A percentile compares a stretch with the other conserved stretches of the same genome.
Evolutionary conservation across 2,329 filamentous ascomycete species (phyloP).

Genomic region (Colletotrichum liriopes): DNA sequence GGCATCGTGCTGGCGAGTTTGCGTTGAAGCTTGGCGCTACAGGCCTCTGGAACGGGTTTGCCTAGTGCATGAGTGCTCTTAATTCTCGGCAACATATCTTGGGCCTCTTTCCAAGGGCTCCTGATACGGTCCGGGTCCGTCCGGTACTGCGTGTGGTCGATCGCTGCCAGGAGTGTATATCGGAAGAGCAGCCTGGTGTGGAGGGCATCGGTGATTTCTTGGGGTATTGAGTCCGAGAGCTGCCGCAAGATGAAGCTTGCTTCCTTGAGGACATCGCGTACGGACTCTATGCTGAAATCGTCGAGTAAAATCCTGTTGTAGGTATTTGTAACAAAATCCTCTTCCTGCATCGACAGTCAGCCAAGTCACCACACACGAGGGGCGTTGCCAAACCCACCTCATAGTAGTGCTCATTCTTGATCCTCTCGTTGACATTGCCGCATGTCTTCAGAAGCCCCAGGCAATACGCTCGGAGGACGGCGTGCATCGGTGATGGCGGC

Average conservation of each 20-base stretch:
- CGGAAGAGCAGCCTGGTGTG: slow-evolving; percentile 77
- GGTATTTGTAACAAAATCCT: slow-evolving; percentile 95
- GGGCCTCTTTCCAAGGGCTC: slow-evolving; percentile 67
- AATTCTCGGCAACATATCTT: slow-evolving; percentile 68
- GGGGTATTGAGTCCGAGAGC: slow-evolving; percentile 55
- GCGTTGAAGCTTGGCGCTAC: slow-evolving; percentile 92
- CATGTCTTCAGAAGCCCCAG: slow-evolving; percentile 88
- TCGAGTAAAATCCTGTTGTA: slow-evolving; percentile 86
- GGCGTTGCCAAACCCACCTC: slow-evolving; percentile 73
- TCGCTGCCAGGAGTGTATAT: slow-evolving; percentile 71
- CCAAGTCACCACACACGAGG: neutral
- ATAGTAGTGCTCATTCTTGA: slow-evolving; percentile 89
- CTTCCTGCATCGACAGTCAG: slow-evolving; percentile 75
- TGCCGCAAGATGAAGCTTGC: slow-evolving; percentile 68
- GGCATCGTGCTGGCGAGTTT: slow-evolving; percentile 94
- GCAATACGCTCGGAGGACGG: slow-evolving; percentile 87
- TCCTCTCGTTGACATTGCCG: slow-evolving; percentile 81
- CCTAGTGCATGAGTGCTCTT: slow-evolving; percentile 74
- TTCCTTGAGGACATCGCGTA: slow-evolving; percentile 68
- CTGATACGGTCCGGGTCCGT: slow-evolving; percentile 63
- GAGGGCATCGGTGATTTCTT: slow-evolving; percentile 70
- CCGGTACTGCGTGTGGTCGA: slow-evolving; percentile 64
- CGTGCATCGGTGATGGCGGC: slow-evolving; percentile 63
- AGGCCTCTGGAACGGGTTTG: slow-evolving; percentile 80
- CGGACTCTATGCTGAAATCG: slow-evolving; percentile 70